These are phyloP conservation scores for Trypanosoma cruzi DNA, from an alignment of 208 protist genomes.

Conservation along the genomic window DNA sequence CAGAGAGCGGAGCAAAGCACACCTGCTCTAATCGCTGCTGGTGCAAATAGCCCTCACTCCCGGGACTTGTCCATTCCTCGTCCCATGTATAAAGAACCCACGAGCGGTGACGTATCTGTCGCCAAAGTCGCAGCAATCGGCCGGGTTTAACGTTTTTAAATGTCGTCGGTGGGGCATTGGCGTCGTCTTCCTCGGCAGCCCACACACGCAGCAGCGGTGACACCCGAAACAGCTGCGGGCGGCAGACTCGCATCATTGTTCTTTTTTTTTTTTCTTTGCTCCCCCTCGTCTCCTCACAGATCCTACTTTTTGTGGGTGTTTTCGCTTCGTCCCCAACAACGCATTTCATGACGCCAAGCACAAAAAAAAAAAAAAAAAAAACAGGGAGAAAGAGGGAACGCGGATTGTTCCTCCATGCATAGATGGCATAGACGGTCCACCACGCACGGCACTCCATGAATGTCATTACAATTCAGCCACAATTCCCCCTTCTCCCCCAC, in stretches of 20 bases:
- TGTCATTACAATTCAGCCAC: too few relatives aligned
- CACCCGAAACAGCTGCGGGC: conserved; percentile 38
- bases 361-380: not conserved
- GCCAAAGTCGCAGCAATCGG: conserved; percentile 76
- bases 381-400: too few relatives aligned
- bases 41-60: conserved; percentile 81
- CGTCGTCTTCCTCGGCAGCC: conserved; percentile 86
- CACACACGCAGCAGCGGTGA: conserved; percentile 78
- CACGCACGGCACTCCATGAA: too few relatives aligned
- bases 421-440: too few relatives aligned
- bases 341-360: not conserved
- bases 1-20: conserved; percentile 85
- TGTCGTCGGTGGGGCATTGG: conserved; percentile 80
- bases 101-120: conserved; percentile 84
- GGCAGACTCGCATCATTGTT: conserved; percentile 50
- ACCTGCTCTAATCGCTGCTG: conserved; percentile 90
- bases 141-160: conserved; percentile 92
- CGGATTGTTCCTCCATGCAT: too few relatives aligned
- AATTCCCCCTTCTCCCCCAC: too few relatives aligned
- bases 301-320: too few relatives aligned
- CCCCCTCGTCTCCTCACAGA: too few relatives aligned
- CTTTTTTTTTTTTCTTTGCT: too few relatives aligned
- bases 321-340: not conserved
- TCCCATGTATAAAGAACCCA: conserved; percentile 88
- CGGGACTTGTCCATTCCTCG: conserved; percentile 83